Percentiles rank a stretch among this genome's conserved stretches.
Conservation (phyloP, 768 basidiomycete genomes). For the Hygrocybe coccinea region DNA sequence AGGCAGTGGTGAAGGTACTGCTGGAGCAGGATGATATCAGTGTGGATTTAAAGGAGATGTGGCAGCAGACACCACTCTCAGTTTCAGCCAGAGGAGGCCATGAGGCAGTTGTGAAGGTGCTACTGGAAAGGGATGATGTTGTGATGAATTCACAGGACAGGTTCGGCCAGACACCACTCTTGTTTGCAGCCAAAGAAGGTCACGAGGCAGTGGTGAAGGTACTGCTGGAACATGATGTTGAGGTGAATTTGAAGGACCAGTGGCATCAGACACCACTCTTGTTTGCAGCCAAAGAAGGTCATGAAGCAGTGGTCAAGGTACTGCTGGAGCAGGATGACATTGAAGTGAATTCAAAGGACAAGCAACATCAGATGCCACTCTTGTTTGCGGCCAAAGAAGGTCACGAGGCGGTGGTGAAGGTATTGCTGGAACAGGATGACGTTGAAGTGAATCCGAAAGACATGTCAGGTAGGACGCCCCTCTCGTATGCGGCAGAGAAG, state of each 20-base stretch:
- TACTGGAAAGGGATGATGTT: background rate
- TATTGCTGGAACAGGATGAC: no score
- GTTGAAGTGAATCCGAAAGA: no score
- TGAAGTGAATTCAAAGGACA: no score
- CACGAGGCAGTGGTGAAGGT: conserved; percentile 38
- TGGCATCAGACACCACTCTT: no score
- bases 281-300: background rate
- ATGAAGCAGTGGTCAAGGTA: no score
- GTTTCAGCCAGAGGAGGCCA: background rate
- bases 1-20: conserved; percentile 6
- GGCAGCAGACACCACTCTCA: conserved; percentile 1
- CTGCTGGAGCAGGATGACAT: no score
- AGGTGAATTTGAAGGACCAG: background rate
- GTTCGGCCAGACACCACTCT: conserved; percentile 62
- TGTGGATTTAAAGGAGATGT: background rate
- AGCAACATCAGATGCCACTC: no score
- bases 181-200: conserved; percentile 86
- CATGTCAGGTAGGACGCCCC: no score
- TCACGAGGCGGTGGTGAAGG: no score
- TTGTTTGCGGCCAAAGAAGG: no score
- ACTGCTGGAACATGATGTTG: background rate
- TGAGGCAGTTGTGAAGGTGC: background rate
- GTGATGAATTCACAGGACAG: conserved; percentile 83
- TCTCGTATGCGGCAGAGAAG: no score
- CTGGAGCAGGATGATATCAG: background rate